Evolutionary conservation across 1,139 yeast species (phyloP), one percentile per base, ranked within the genome.

Genomic region (Saccharomyces hybrid): DNA sequence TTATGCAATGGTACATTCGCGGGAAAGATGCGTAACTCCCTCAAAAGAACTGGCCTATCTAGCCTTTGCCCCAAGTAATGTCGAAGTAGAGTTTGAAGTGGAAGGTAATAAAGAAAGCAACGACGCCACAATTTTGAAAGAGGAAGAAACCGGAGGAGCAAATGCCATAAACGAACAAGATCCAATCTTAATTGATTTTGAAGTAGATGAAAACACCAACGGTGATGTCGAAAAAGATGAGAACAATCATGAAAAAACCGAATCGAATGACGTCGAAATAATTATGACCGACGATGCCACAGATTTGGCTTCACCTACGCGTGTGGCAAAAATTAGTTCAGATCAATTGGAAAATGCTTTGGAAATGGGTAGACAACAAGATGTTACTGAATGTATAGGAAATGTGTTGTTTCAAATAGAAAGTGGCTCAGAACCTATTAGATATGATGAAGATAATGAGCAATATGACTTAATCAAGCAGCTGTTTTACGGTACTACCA

Each of bases 321-420:
- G 65, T 49, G 71, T 70, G 27, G 74, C 78, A 0, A 72, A 74
- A 42, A 83, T 85, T 8, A 78, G 82, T 57, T 71, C 80, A 1
- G 86, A 82, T 57, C 88, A 84, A 64, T 78, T 85, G 70, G 88
- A 82, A 57, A 80, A 84, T 61, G 83, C 93, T 0, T 76, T 85
- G 52, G 93, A 86, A 62, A 78, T 88, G 59, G 96, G 96, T 2
- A 78, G 96, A 61, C 99, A 93, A 69, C 99, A 93, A 69, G 99
- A 93, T 74, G 98, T 93, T 16, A 89, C 97, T 0, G 99, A 93
- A 68, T 91, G 98, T 71, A 90, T 93, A 64, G 96, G 91, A 55
- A 93, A 93, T 69, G 97, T 93, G 3, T 76, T 91, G n/a, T 88
- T 85, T 60, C 98, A 91, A 68, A 75, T 91, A 31, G 97, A 91